These are phyloP conservation scores for Giardia duodenalis DNA, from an alignment of 208 protist species.

Conservation along the genomic window DNA sequence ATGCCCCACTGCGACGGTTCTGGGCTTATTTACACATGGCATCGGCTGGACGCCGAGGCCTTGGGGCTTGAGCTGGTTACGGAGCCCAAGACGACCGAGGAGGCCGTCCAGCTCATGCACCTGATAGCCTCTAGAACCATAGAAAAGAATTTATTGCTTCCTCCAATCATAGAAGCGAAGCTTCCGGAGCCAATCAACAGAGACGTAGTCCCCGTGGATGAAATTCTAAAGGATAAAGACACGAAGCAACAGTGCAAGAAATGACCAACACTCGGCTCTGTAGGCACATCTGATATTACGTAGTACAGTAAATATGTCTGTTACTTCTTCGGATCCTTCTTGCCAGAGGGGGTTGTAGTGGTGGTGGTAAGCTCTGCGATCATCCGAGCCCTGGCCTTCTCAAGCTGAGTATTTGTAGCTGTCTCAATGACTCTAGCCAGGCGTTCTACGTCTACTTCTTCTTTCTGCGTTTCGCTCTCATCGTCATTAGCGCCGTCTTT, in stretches of 20 bases:
- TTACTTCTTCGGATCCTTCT: not conserved
- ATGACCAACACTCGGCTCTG: no score
- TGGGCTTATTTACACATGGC: not conserved
- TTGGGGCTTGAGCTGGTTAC: not conserved
- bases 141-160: no score
- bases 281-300: no score
- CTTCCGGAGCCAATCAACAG: no score
- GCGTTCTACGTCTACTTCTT: not conserved
- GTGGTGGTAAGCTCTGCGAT: not conserved
- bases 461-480: not conserved
- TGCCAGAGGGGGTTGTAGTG: not conserved
- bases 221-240: no score
- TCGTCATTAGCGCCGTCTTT: not conserved
- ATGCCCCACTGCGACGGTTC: not conserved
- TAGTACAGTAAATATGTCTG: not conserved
- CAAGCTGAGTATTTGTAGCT: not conserved
- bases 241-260: not conserved
- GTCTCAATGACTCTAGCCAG: not conserved
- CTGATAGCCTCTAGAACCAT: no score
- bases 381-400: not conserved
- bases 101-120: not conserved
- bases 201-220: no score
- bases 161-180: no score
- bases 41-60: not conserved
- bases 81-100: not conserved